Base-by-base conservation (phyloP, 2,329 filamentous ascomycete genomes). In the Ophiocordyceps camponoti-leonardi region DNA sequence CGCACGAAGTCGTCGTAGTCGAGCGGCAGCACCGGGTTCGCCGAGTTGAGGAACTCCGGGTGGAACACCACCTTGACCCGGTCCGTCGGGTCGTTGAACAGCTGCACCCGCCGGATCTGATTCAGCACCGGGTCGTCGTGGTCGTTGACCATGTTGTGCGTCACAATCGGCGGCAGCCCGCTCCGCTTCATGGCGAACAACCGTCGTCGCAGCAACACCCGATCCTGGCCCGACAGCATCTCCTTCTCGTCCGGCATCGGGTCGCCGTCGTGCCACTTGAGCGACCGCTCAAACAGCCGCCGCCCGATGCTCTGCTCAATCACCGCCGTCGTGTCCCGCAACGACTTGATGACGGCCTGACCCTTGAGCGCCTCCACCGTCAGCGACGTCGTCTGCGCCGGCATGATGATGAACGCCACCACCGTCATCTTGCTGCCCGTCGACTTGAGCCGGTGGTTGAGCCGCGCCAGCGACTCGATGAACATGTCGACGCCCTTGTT, bases 401-500 rank as follows among this genome's bases (percentile, higher is more conserved):
- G 92, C 86, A 98, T 94, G 62, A 98, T 96, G 64, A 98, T 84
- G 61, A 98, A 98, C 19, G 92, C 90, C 18, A 98, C 90, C 8
- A 98, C 83, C 0, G 92, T 96, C 60, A 81, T 88, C 66, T 92
- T 93, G 54, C 86, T 94, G 43, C 86, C 86, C 8, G 79, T 66
- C 44, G 67, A 66, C 74, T 96, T 96, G 58, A 98, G 77, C 37
- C 83, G 78, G 68, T 96, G 88, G 66, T 98, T 98, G 56, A 98
- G 68, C 41, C 92, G 84, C 26, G 92, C 92, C 50, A 98, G 69
- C 4, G 88, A 92, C 66, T 98, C 92, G 54, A 98, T 94, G 64
- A 96, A 98, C 92, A 98, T 96, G 64, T 98, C 92, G 11, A 95
- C 90, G 58, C 92, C 92, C 67, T 98, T 98, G 61, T 98, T 98